phyloP scores from a whole-genome alignment of 306 rosid species.

The Comarum palustre region DNA sequence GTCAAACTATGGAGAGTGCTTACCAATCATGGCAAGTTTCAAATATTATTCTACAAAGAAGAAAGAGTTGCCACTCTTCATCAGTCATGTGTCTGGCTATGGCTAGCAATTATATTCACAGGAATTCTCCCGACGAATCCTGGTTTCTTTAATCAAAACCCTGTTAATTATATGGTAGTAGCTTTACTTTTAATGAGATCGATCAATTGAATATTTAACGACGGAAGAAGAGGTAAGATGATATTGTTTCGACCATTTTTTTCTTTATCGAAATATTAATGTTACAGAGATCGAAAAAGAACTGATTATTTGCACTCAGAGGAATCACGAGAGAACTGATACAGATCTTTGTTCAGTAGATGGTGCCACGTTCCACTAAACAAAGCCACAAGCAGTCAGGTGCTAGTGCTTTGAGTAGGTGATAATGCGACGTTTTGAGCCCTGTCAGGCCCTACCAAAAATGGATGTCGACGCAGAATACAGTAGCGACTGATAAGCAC shows the following conservation, averaged over 20 bases:
- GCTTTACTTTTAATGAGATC: background rate
- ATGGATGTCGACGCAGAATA: background rate
- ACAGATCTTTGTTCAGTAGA: background rate
- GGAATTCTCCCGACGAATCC: background rate
- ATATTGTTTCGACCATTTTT: too few relatives aligned
- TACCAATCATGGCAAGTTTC: slow-evolving; percentile 1
- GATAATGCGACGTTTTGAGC: background rate
- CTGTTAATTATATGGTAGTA: background rate
- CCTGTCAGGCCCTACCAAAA: background rate
- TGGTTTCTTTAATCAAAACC: background rate
- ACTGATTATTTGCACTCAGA: background rate
- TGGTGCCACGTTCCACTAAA: background rate
- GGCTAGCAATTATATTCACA: background rate
- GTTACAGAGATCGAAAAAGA: background rate
- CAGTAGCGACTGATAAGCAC: background rate
- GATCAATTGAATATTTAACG: background rate
- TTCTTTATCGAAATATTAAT: background rate
- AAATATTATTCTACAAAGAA: background rate
- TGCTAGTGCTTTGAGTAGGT: background rate
- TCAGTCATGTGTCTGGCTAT: background rate
- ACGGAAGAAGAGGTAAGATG: too few relatives aligned
- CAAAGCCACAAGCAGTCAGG: background rate
- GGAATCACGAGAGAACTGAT: background rate
- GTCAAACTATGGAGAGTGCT: background rate
- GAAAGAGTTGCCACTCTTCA: background rate